A percentile compares a stretch with the other conserved stretches of the same genome.
phyloP scores from a whole-genome alignment of 768 basidiomycete genomes.

The Lyophyllum semitale region DNA sequence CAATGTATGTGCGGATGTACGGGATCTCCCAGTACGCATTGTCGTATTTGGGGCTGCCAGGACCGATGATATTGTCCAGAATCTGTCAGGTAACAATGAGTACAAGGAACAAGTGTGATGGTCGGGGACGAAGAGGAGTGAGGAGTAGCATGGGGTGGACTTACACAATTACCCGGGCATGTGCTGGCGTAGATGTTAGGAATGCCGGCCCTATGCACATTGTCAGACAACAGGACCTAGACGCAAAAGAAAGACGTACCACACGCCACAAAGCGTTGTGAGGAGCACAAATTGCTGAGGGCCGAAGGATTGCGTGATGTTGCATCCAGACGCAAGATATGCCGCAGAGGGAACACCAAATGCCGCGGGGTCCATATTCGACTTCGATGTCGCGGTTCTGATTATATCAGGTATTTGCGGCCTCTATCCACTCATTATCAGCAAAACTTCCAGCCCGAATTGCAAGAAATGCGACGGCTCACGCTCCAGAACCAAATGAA shows the following conservation, averaged over 20 bases:
- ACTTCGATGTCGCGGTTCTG: constrained; percentile 31
- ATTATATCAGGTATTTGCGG: constrained; percentile 43
- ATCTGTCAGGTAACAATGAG: constrained; percentile 20
- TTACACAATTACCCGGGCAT: constrained; percentile 43
- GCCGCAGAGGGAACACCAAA: constrained; percentile 67
- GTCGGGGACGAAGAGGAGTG: background rate
- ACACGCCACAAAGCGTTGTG: constrained; percentile 63
- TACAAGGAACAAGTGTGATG: background rate
- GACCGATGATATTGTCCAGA: constrained; percentile 47
- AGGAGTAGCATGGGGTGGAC: constrained; percentile 15
- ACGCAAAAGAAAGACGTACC: constrained; percentile 22
- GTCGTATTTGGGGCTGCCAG: constrained; percentile 46
- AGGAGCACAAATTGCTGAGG: constrained; percentile 69
- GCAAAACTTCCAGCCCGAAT: background rate
- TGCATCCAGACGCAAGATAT: constrained; percentile 58
- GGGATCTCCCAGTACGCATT: constrained; percentile 62
- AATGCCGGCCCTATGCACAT: constrained; percentile 40
- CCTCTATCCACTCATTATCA: constrained; percentile 28
- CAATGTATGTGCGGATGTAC: constrained; percentile 59
- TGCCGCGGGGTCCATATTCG: constrained; percentile 40
- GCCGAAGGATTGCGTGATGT: constrained; percentile 54
- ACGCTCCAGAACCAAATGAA: constrained; percentile 29
- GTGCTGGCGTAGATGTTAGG: constrained; percentile 42
- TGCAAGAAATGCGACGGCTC: constrained; percentile 4
- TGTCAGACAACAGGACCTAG: background rate